Evolutionary conservation across 768 basidiomycete species (phyloP).

Genomic region (Jaapia argillacea): DNA sequence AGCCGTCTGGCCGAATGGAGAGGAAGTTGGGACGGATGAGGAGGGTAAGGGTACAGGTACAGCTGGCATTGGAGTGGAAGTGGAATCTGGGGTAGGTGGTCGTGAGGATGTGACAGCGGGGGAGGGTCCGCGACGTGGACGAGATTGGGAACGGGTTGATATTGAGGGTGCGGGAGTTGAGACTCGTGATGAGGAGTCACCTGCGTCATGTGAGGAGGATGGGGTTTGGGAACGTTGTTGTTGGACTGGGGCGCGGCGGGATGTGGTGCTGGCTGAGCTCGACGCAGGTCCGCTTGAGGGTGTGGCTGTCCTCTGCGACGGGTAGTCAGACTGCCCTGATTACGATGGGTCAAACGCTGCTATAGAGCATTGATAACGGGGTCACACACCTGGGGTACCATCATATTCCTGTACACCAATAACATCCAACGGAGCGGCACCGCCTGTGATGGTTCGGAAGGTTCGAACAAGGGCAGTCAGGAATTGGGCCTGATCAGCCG

Average conservation of each 20-base stretch:
- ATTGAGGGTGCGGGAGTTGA: neutral
- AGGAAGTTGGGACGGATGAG: neutral
- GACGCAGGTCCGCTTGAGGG: too few relatives aligned
- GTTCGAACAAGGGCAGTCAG: slow-evolving; percentile 54
- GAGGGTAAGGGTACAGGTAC: neutral
- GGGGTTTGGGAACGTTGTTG: neutral
- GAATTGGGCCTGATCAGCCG: slow-evolving; percentile 65
- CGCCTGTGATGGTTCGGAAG: slow-evolving; percentile 26
- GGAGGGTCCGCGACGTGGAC: neutral
- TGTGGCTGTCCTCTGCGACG: too few relatives aligned
- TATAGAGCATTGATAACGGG: too few relatives aligned
- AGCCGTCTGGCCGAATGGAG: neutral
- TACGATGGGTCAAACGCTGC: too few relatives aligned
- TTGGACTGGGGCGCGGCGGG: too few relatives aligned
- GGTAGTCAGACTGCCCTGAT: too few relatives aligned
- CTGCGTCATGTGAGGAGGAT: neutral
- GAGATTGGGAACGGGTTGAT: neutral
- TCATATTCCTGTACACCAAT: slow-evolving; percentile 8
- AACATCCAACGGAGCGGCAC: neutral
- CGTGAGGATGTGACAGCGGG: neutral
- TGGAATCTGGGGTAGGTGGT: neutral
- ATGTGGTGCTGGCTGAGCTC: too few relatives aligned
- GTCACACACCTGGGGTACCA: slow-evolving; percentile 32
- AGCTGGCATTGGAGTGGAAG: too few relatives aligned
- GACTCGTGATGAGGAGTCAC: neutral